Percentiles rank a stretch among this genome's conserved stretches.
Conservation (phyloP, 2,329 filamentous ascomycete species). For the Aspergillus sp. region DNA sequence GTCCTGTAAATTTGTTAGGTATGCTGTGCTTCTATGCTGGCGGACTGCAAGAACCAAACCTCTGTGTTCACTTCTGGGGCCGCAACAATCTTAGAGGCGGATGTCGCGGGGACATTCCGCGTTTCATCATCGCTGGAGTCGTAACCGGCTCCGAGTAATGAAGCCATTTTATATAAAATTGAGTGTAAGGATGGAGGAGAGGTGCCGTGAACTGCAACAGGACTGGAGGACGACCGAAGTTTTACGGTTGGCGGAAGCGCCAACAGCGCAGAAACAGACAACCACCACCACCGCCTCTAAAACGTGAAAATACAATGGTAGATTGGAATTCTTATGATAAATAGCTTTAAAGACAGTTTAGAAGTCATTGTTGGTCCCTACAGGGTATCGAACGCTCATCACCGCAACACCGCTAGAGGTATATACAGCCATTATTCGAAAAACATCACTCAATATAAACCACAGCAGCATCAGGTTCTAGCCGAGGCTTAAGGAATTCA, state of each 20-base stretch:
- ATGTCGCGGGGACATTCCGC: conserved; percentile 25
- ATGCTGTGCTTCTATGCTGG: conserved; percentile 14
- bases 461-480: conserved; percentile 17
- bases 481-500: conserved; percentile 2
- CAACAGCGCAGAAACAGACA: conserved; percentile 21
- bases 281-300: neutral
- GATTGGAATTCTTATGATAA: neutral
- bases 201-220: conserved; percentile 3
- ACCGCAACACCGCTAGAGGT: conserved; percentile 38
- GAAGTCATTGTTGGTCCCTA: conserved; percentile 3
- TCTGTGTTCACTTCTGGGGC: conserved; percentile 57
- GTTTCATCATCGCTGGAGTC: conserved; percentile 52
- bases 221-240: conserved; percentile 17
- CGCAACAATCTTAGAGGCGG: conserved; percentile 44
- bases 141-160: conserved; percentile 46
- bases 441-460: conserved; percentile 20
- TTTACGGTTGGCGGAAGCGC: conserved; percentile 34
- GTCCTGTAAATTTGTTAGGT: conserved; percentile 47
- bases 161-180: conserved; percentile 34
- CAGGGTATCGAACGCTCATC: conserved; percentile 40
- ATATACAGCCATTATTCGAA: conserved; percentile 37
- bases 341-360: neutral
- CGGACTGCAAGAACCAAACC: conserved; percentile 49
- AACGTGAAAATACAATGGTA: neutral
- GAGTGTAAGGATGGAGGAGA: neutral